Percentiles rank a stretch among this genome's conserved stretches.
phyloP scores from a whole-genome alignment of 2,329 filamentous ascomycete genomes.

The Aspergillus luchuensis region DNA sequence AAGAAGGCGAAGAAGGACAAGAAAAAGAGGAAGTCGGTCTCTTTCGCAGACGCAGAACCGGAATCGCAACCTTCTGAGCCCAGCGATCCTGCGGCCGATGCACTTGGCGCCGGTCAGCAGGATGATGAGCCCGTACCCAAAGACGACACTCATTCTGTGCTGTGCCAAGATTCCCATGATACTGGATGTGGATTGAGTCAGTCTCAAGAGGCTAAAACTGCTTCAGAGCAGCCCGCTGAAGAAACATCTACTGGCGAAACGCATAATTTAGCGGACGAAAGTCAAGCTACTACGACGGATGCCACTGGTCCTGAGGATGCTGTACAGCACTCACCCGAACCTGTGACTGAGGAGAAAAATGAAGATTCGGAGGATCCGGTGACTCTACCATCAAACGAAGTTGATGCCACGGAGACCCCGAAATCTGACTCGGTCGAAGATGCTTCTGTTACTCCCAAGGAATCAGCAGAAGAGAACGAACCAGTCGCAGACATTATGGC shows the following conservation, averaged over 20 bases:
- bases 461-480: background rate
- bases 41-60: slow-evolving; percentile 29
- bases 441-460: background rate
- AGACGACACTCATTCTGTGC: background rate
- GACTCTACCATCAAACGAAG: background rate
- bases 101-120: background rate
- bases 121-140: background rate
- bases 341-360: background rate
- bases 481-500: background rate
- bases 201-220: background rate
- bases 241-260: background rate
- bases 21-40: slow-evolving; percentile 32
- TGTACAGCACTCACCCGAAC: background rate
- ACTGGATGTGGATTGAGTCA: background rate
- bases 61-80: slow-evolving; percentile 4
- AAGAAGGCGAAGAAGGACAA: slow-evolving; percentile 48
- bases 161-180: background rate
- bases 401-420: background rate
- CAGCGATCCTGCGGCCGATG: background rate
- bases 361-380: background rate
- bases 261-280: background rate
- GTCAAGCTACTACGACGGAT: background rate
- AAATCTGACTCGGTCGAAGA: background rate
- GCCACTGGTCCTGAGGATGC: background rate
- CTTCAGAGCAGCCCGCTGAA: background rate